Evolutionary conservation across 139 green algal genomes (phyloP).

Genomic region (Helicosporidium sp.): DNA sequence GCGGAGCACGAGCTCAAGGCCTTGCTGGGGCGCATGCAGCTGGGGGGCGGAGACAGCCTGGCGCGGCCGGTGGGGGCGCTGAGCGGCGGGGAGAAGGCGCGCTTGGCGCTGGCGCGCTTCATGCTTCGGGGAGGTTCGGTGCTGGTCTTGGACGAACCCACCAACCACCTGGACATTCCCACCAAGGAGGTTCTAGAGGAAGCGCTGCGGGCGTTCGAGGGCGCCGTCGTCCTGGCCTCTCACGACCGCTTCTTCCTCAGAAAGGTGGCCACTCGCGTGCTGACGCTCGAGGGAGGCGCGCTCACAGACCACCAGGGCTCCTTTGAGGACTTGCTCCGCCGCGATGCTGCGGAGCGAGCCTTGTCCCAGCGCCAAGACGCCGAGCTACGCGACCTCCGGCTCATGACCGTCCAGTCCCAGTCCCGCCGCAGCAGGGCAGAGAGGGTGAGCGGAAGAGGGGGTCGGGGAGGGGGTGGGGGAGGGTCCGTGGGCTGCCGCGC

Average conservation of each 20-base stretch:
- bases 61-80: slow-evolving; percentile 12
- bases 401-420: too few species aligned
- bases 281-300: slow-evolving; percentile 38
- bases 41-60: slow-evolving; percentile 11
- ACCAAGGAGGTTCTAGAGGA: slow-evolving; percentile 93
- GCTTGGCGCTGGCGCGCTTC: slow-evolving; percentile 94
- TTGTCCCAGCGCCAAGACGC: too few species aligned
- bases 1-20: slow-evolving; percentile 83
- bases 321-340: slow-evolving; percentile 28
- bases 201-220: slow-evolving; percentile 71
- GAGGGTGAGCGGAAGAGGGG: background rate
- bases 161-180: slow-evolving; percentile 99
- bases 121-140: slow-evolving; percentile 59
- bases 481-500: too few species aligned
- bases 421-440: background rate
- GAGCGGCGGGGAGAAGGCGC: slow-evolving; percentile 74
- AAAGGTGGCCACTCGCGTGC: slow-evolving; percentile 77
- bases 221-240: slow-evolving; percentile 78
- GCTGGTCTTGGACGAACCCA: slow-evolving; percentile 89
- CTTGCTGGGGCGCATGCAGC: slow-evolving; percentile 80
- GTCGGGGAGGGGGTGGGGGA: background rate
- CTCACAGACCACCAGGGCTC: slow-evolving; percentile 78
- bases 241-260: slow-evolving; percentile 96
- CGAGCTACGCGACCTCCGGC: too few species aligned
- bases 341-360: background rate